Evolutionary conservation across 2,329 filamentous ascomycete species (phyloP).

Genomic region (Colletotrichum nymphaeae): DNA sequence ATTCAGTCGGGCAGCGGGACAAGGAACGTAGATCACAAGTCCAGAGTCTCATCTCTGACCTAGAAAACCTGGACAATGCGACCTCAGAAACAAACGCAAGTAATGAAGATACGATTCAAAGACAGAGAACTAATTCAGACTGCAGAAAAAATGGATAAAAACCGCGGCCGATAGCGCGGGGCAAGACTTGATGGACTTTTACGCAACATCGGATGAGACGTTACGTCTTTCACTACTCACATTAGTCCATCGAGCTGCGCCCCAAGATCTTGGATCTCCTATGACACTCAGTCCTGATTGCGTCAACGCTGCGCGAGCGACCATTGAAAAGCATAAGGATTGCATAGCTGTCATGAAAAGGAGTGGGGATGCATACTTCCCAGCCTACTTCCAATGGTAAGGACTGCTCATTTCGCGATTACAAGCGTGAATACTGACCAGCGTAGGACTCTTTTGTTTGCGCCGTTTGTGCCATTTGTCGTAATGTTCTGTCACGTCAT

Average conservation of each 20-base stretch:
- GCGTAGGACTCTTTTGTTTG: conserved; percentile 58
- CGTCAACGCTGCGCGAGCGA: conserved; percentile 53
- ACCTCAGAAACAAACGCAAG: conserved; percentile 36
- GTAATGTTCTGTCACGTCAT: conserved; percentile 62
- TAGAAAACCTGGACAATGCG: conserved; percentile 44
- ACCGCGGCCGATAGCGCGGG: background rate
- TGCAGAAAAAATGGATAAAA: conserved; percentile 35
- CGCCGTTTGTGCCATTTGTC: conserved; percentile 65
- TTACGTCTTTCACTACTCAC: conserved; percentile 53
- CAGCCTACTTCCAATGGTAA: conserved; percentile 55
- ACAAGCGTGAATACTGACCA: conserved; percentile 36
- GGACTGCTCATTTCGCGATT: conserved; percentile 8
- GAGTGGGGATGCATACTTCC: conserved; percentile 48
- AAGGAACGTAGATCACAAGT: conserved; percentile 47
- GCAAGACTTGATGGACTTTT: conserved; percentile 46
- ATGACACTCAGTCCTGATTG: conserved; percentile 54
- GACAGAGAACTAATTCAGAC: background rate
- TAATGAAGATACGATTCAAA: background rate
- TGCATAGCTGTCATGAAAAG: conserved; percentile 51
- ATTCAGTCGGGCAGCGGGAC: conserved; percentile 48
- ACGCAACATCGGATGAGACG: conserved; percentile 53
- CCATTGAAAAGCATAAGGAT: conserved; percentile 52
- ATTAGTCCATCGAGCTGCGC: conserved; percentile 55
- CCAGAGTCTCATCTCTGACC: conserved; percentile 43
- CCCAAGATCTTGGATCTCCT: conserved; percentile 38